These are phyloP conservation scores for Tubosaeta sp. DNA, from an alignment of 768 basidiomycete species.

Conservation along the genomic window DNA sequence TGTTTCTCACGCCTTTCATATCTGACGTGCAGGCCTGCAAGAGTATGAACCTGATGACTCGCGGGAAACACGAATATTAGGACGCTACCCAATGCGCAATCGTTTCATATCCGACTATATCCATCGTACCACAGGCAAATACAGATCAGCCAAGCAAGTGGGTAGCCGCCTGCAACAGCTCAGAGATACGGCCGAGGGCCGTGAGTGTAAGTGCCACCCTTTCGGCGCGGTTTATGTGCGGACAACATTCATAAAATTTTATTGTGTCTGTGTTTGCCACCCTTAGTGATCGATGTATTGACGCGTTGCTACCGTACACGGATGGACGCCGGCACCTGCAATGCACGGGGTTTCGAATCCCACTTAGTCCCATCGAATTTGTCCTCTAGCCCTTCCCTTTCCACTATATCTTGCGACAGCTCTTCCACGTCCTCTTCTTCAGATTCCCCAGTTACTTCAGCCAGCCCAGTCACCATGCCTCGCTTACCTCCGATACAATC, in stretches of 20 bases:
- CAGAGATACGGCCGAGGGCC: conserved; percentile 68
- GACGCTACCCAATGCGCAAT: conserved; percentile 75
- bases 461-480: conserved; percentile 17
- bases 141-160: conserved; percentile 73
- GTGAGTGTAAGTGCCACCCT: conserved; percentile 50
- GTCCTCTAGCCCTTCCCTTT: conserved; percentile 15
- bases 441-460: conserved; percentile 11
- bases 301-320: conserved; percentile 32
- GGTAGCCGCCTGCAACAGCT: conserved; percentile 78
- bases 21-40: conserved; percentile 49
- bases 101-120: conserved; percentile 80
- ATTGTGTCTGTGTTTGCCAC: conserved; percentile 31
- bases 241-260: conserved; percentile 23
- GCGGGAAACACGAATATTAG: conserved; percentile 66
- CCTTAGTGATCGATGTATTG: conserved; percentile 31
- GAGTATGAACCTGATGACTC: conserved; percentile 71
- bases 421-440: conserved; percentile 20
- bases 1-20: conserved; percentile 18
- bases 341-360: conserved; percentile 15
- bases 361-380: conserved; percentile 10
- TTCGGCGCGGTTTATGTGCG: conserved; percentile 24
- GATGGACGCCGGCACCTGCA: conserved; percentile 18
- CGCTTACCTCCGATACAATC: conserved; percentile 18
- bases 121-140: conserved; percentile 61
- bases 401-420: conserved; percentile 27